Percentiles rank a stretch among this genome's conserved stretches.
phyloP scores from a whole-genome alignment of 2,329 filamentous ascomycete genomes.

The Lecanoromycetidae sp. region DNA sequence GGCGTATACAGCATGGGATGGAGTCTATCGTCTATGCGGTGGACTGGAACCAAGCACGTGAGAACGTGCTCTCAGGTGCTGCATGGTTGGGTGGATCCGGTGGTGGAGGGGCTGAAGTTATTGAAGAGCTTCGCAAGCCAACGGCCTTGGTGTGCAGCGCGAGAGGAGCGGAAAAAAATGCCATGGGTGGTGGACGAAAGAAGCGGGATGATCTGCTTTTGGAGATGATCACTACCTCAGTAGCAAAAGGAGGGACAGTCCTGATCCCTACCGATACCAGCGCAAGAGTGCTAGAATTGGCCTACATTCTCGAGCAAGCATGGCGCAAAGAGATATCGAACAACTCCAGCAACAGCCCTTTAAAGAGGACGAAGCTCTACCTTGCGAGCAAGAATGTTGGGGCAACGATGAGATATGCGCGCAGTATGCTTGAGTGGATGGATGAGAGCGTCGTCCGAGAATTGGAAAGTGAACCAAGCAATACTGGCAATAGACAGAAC shows the following conservation, averaged over 20 bases:
- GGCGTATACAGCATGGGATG: constrained; percentile 93
- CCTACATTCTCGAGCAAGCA: constrained; percentile 82
- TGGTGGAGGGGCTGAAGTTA: constrained; percentile 73
- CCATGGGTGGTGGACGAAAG: constrained; percentile 58
- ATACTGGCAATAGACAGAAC: constrained; percentile 39
- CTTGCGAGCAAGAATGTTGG: constrained; percentile 76
- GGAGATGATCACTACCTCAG: constrained; percentile 65
- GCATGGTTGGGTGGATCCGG: constrained; percentile 74
- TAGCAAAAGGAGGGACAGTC: constrained; percentile 75
- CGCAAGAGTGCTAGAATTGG: constrained; percentile 81
- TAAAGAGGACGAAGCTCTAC: constrained; percentile 52
- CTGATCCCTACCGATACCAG: constrained; percentile 91
- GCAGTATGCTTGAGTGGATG: constrained; percentile 99
- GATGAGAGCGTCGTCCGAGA: constrained; percentile 88
- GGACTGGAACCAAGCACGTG: constrained; percentile 95
- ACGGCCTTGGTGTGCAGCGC: constrained; percentile 90
- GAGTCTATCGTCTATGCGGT: constrained; percentile 97
- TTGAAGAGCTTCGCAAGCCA: constrained; percentile 84
- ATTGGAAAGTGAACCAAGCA: constrained; percentile 54
- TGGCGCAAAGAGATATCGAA: constrained; percentile 52
- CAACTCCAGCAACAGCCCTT: constrained; percentile 36
- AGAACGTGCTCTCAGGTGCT: constrained; percentile 86
- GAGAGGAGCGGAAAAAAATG: constrained; percentile 59
- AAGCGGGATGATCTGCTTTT: constrained; percentile 79
- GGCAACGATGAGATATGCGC: constrained; percentile 78